These are phyloP conservation scores for Rhynchospora breviuscula DNA, from an alignment of 176 grass and related monocot species.

Conservation along the genomic window DNA sequence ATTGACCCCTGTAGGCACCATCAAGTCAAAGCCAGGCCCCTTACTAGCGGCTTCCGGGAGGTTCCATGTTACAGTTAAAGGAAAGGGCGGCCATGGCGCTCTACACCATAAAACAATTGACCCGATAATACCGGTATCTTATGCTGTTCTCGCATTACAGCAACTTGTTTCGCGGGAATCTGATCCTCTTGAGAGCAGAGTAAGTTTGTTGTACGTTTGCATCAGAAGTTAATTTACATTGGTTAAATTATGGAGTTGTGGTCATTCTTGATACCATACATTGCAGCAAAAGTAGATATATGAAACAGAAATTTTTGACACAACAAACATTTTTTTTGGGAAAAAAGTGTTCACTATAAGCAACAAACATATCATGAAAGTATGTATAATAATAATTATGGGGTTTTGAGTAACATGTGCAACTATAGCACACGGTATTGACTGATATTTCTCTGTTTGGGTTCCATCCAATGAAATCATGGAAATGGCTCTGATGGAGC, in stretches of 20 bases:
- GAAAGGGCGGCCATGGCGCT: slow-evolving; percentile 71
- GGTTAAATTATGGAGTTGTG: neutral
- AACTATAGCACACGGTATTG: too few relatives aligned
- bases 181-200: slow-evolving; percentile 53
- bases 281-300: neutral
- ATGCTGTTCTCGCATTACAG: slow-evolving; percentile 51
- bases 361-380: too few relatives aligned
- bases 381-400: too few relatives aligned
- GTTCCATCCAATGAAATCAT: neutral
- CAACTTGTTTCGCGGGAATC: slow-evolving; percentile 54
- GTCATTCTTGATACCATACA: neutral
- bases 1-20: slow-evolving; percentile 9
- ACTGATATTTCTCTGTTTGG: neutral
- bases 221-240: neutral
- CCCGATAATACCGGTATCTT: slow-evolving; percentile 37
- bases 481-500: neutral
- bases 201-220: slow-evolving; percentile 1
- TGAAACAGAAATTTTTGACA: neutral
- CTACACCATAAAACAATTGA: slow-evolving; percentile 39
- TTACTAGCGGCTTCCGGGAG: slow-evolving; percentile 52
- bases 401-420: too few relatives aligned
- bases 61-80: slow-evolving; percentile 45
- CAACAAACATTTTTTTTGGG: neutral
- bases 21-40: slow-evolving; percentile 46
- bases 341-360: neutral